Base-by-base conservation (phyloP, 1,139 yeast species). In the Kazachstania sp. region DNA sequence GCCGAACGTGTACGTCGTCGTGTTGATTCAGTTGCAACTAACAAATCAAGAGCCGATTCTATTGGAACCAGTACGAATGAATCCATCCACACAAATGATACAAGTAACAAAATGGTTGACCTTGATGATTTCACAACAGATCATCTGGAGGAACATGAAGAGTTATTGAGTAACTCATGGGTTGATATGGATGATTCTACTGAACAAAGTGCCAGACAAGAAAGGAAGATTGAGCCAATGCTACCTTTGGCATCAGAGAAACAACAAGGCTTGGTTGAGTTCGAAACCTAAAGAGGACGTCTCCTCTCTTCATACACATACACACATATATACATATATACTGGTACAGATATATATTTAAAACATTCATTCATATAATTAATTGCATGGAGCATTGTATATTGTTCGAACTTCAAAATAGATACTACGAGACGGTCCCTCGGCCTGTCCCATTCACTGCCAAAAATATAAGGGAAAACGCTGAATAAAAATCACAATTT, bases 1-100 rank as follows among this genome's bases (percentile, higher is more conserved):
- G 97, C 97, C 1, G 80, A 77, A 47, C 90, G 86, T 60, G 95
- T 90, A 1, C 80, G 92, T 54, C 81, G 83, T 56, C 79, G 95
- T 53, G 87, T 86, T 77, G 96, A 88, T 61, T 67, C 72, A 3
- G 65, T 59, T 2, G 64, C 69, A 12, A 63, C 70, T 1, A 56
- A 55, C 31, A 51, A 51, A 16, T 40, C 43, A n/a, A 58, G 61
- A 40, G 45, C 45, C 4, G 96, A 88, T 61, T 67, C 72, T 3
- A 64, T 59, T 3, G 64, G 68, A 12, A 63, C 70, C 1, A 51
- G 50, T 18, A 56, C 60, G 36, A 46, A 44, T 6, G 50, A 52
- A 15, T 54, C 61, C 7, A 44, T 40, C 4, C 56, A 51, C n/a
- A 37, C 41, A n/a, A 32, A 12, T 3, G 35, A 37, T 12, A 46